Evolutionary conservation across 805 yeast genomes (phyloP).

Genomic region (Candida sphagnicola): DNA sequence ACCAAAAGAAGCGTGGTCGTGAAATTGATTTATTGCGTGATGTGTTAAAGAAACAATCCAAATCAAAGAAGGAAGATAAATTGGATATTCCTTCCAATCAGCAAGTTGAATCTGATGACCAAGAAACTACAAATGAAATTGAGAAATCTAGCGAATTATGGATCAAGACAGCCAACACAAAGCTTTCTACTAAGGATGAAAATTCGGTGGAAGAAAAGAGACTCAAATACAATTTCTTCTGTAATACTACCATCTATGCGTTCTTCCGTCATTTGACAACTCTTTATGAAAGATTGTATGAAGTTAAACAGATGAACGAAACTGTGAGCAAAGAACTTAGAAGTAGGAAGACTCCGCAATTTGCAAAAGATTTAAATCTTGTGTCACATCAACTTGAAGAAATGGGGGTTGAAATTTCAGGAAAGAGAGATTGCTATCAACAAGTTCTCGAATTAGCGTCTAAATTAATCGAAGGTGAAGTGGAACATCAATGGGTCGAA

Average conservation of each 20-base stretch:
- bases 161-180: slow-evolving; percentile 35
- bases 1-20: slow-evolving; percentile 47
- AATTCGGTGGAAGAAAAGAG: slow-evolving; percentile 33
- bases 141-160: slow-evolving; percentile 40
- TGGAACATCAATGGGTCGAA: slow-evolving; percentile 94
- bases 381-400: slow-evolving; percentile 78
- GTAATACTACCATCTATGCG: slow-evolving; percentile 83
- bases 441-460: slow-evolving; percentile 77
- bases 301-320: slow-evolving; percentile 67
- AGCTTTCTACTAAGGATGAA: slow-evolving; percentile 25
- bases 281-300: slow-evolving; percentile 73
- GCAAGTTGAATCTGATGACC: slow-evolving; percentile 29
- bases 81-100: slow-evolving; percentile 25
- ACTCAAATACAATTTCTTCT: slow-evolving; percentile 70
- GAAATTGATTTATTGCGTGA: slow-evolving; percentile 56
- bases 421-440: slow-evolving; percentile 60
- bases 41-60: slow-evolving; percentile 53
- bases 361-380: slow-evolving; percentile 83
- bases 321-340: slow-evolving; percentile 72
- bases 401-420: slow-evolving; percentile 69
- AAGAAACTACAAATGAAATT: slow-evolving; percentile 24
- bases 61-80: slow-evolving; percentile 31
- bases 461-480: slow-evolving; percentile 77
- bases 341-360: slow-evolving; percentile 58
- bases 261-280: slow-evolving; percentile 84